Evolutionary conservation across 2,329 filamentous ascomycete genomes (phyloP), one percentile per base, ranked within the genome.

Genomic region (Verticillium longisporum): DNA sequence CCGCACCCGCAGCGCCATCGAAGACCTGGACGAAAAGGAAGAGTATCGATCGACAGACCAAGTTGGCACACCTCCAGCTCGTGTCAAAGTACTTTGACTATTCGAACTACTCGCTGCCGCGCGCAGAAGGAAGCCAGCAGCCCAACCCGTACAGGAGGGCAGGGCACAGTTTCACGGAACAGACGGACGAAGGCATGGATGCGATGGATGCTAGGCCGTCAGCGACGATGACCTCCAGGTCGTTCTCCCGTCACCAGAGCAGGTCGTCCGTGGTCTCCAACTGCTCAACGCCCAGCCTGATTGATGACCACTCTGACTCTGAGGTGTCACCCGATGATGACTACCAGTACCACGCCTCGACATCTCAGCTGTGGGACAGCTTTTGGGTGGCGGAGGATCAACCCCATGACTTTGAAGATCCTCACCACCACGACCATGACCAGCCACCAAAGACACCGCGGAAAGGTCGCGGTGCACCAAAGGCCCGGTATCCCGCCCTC

Each of bases 261-360:
- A 75, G 75, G 66, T 76, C 72, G 59, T 83, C 81, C 3, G 66
- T 80, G 37, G 77, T 73, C 36, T 83, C 80, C 1, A 74, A 78
- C 54, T 73, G 69, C 32, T 82, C 80, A 3, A 66, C 77, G 4
- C 81, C 81, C 1, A 77, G 78, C 33, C 74, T 83, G 68, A 75
- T 81, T 15, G 80, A 84, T 64, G 78, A 83, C 66, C 77, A 76
- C 5, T 74, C 74, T 6, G 80, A 82, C 65, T 83, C 80, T 4
- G 82, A 84, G 58, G 68, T 72, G 18, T 84, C 81, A 6, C 65
- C 73, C 36, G 81, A 84, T 26, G 81, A 83, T 53, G 80, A 83
- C 65, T 76, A 77, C 61, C 77, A 80, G 62, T 79, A 81, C 63
- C 77, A 79, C 60, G 68, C 74, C 21, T 75, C 79, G 36, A 73